These are phyloP conservation scores for Bocquillonia castaneifolia DNA, from an alignment of 441 rosid species.

Conservation along the genomic window DNA sequence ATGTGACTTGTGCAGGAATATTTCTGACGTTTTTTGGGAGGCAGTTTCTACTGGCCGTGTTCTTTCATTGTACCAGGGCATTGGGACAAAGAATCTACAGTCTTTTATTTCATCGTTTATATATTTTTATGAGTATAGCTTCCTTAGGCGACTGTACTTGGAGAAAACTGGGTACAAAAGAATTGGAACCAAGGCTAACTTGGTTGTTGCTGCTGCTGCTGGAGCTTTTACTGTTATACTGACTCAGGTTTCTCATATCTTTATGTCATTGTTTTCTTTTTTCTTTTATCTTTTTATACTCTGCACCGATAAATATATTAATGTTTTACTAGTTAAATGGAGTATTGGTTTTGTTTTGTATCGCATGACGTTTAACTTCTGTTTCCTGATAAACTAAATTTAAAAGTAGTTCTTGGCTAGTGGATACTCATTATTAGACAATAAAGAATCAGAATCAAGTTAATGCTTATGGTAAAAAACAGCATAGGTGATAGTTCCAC, in stretches of 20 bases:
- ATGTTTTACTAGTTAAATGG: background rate
- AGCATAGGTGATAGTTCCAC: background rate
- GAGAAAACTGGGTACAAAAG: constrained; percentile 61
- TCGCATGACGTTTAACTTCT: background rate
- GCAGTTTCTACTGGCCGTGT: constrained; percentile 60
- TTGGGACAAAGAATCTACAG: constrained; percentile 86
- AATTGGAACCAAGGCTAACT: constrained; percentile 65
- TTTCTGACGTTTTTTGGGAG: constrained; percentile 88
- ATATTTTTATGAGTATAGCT: constrained; percentile 81
- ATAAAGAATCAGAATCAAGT: background rate
- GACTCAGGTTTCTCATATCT: constrained; percentile 46
- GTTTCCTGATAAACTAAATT: background rate
- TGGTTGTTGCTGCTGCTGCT: constrained; percentile 79
- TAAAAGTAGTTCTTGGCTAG: background rate
- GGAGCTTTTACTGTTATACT: constrained; percentile 69
- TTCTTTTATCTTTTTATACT: background rate
- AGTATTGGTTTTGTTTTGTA: background rate
- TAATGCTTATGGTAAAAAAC: background rate
- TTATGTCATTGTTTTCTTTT: background rate
- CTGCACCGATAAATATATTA: too few species aligned
- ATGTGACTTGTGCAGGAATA: constrained; percentile 43
- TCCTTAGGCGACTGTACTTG: constrained; percentile 68
- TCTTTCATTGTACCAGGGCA: constrained; percentile 84
- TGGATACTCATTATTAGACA: background rate
- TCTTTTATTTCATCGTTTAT: constrained; percentile 72